Conservation (phyloP, 2,329 filamentous ascomycete species). For the Phoma sp. region DNA sequence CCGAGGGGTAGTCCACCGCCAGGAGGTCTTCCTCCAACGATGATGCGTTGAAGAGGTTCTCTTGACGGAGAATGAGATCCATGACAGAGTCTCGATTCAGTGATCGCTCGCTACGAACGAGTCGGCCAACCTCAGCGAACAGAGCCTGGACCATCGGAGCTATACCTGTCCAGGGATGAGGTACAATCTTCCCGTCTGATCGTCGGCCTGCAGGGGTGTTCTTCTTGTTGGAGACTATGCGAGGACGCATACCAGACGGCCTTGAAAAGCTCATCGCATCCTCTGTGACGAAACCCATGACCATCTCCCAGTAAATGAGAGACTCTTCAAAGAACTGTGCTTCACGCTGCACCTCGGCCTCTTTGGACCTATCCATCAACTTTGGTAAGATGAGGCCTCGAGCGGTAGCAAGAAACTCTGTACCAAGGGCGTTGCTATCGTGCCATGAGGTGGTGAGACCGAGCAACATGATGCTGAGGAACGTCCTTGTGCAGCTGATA, state of each 20-base stretch:
- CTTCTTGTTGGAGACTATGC: conserved; percentile 28
- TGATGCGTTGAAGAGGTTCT: conserved; percentile 47
- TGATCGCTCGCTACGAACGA: conserved; percentile 49
- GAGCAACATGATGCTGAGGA: conserved; percentile 65
- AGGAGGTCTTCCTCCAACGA: conserved; percentile 58
- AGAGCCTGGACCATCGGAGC: conserved; percentile 54
- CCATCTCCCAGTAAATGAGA: conserved; percentile 66
- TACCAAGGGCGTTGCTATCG: conserved; percentile 61
- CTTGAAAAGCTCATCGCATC: conserved; percentile 46
- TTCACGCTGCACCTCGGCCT: conserved; percentile 42
- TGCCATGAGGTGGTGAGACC: conserved; percentile 68
- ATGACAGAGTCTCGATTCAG: conserved; percentile 35
- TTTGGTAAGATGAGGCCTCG: conserved; percentile 54
- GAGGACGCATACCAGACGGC: conserved; percentile 32
- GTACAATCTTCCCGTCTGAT: conserved; percentile 46
- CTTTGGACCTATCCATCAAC: conserved; percentile 45
- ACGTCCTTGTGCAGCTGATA: conserved; percentile 56
- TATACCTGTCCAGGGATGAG: conserved; percentile 59
- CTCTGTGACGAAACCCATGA: conserved; percentile 61
- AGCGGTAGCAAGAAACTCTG: conserved; percentile 59
- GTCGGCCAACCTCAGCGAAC: conserved; percentile 55
- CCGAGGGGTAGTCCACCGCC: conserved; percentile 54
- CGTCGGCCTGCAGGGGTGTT: conserved; percentile 31
- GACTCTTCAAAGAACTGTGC: conserved; percentile 63
- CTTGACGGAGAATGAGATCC: conserved; percentile 40